Conservation (phyloP, 148 eudicot species). For the Vaccinium darrowii region DNA sequence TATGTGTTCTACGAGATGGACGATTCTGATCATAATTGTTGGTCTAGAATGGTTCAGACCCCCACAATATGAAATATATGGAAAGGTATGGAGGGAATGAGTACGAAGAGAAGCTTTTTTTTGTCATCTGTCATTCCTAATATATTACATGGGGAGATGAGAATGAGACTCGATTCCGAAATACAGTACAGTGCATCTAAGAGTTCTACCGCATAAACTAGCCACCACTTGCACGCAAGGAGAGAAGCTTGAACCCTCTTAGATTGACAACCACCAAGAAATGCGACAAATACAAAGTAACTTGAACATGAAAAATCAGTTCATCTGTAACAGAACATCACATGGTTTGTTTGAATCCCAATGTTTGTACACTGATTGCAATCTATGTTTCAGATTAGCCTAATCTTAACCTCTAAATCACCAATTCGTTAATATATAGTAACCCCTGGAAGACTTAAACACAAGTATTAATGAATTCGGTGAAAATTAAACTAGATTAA, state of each 20-base stretch:
- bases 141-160: too few relatives aligned
- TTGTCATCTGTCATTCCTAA: too few relatives aligned
- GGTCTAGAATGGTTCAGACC: background rate
- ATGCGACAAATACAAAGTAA: background rate
- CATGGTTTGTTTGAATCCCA: background rate
- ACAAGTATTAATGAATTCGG: background rate
- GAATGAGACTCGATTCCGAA: too few relatives aligned
- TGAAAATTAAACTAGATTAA: too few relatives aligned
- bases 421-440: background rate
- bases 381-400: background rate
- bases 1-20: background rate
- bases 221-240: too few relatives aligned
- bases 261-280: background rate
- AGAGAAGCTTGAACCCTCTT: background rate
- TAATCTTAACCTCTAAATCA: conserved; percentile 4
- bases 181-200: too few relatives aligned
- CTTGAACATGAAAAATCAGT: background rate
- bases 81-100: background rate
- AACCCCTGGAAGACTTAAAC: background rate
- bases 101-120: background rate
- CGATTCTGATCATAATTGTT: background rate
- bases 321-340: background rate
- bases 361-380: background rate
- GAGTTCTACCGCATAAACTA: too few relatives aligned
- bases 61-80: too few relatives aligned